A percentile compares a stretch with the other conserved stretches of the same genome.
These are phyloP conservation scores for Aspergillus sp. DNA, from an alignment of 2,329 filamentous ascomycete genomes.

Conservation along the genomic window DNA sequence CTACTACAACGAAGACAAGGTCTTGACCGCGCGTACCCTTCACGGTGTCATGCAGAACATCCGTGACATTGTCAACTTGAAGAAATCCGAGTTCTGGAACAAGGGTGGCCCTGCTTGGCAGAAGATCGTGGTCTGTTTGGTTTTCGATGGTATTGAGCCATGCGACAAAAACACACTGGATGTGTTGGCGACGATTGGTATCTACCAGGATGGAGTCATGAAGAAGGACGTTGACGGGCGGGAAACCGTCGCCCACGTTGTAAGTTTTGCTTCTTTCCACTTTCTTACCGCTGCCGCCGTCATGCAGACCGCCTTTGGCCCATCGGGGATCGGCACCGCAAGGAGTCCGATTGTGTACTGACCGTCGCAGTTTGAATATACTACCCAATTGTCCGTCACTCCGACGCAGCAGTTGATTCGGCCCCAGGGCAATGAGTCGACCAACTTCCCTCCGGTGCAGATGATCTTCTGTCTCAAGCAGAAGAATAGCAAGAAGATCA, in stretches of 20 bases:
- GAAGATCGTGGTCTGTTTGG: constrained; percentile 95
- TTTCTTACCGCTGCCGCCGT: neutral
- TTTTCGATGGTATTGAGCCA: constrained; percentile 97
- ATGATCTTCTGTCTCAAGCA: constrained; percentile 99
- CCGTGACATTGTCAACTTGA: constrained; percentile 95
- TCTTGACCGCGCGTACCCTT: constrained; percentile 83
- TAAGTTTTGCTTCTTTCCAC: neutral
- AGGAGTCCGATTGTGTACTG: neutral
- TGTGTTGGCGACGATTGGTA: constrained; percentile 86
- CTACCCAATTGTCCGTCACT: constrained; percentile 93
- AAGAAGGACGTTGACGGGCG: constrained; percentile 98
- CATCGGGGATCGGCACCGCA: neutral
- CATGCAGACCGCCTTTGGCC: neutral
- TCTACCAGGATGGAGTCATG: constrained; percentile 98
- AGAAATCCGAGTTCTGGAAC: constrained; percentile 99
- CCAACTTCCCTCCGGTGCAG: constrained; percentile 90
- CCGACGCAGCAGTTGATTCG: constrained; percentile 97
- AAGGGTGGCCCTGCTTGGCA: constrained; percentile 98
- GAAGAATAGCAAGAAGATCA: constrained; percentile 99
- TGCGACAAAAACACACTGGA: constrained; percentile 95
- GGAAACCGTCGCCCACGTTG: constrained; percentile 89
- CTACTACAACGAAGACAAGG: constrained; percentile 99
- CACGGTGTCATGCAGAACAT: constrained; percentile 99
- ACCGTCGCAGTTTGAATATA: constrained; percentile 76
- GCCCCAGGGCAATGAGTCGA: constrained; percentile 78